Base-by-base conservation (phyloP, 129 eudicot genomes). In the Flaveria sonorensis region DNA sequence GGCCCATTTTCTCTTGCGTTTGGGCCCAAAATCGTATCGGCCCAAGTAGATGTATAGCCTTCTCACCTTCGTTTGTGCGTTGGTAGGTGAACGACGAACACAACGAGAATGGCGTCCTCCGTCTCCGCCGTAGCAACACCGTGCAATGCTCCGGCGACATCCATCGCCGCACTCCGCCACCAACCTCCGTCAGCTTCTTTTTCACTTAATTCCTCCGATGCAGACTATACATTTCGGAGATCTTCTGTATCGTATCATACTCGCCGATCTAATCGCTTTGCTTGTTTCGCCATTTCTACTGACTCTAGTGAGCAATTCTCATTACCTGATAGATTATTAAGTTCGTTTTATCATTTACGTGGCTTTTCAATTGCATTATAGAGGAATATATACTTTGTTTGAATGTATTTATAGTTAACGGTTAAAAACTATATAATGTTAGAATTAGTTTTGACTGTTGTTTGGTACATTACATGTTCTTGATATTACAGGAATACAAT, bases 221-320 rank as follows among this genome's bases (percentile, higher is more conserved):
- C 83, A 43, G 76, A 73, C 72, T 70, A 83, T 20, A 59, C 73
- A 71, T 32, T 73, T 26, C 84, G 82, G 83, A 88, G 83, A 23
- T 81, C 85, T 2, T 72, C 87, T 6, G 11, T 69, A 20, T 75
- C 81, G n/a, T 78, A 63, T 66, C 23, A 57, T 40, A 42, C 79
- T 24, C 71, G 15, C 46, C 70, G 74, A 45, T 87, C 93, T 51
- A 80, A 75, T 16, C 78, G 83, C 42, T 86, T 91, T 68, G 86
- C 89, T 85, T 94, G 85, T 66, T 64, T 87, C 7, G 73, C 84
- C 88, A 57, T 83, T 79, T 84, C 98, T 45, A 70, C 92, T 20
- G 72, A 80, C 30, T 77, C 92, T 21, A 46, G 90, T 89, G 48
- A 77, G 85, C 19, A 50, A 14, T 51, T 26, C 3, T 2, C 28